Base-by-base conservation (phyloP, 1,139 yeast genomes). In the Yamadazyma membranifaciens region DNA sequence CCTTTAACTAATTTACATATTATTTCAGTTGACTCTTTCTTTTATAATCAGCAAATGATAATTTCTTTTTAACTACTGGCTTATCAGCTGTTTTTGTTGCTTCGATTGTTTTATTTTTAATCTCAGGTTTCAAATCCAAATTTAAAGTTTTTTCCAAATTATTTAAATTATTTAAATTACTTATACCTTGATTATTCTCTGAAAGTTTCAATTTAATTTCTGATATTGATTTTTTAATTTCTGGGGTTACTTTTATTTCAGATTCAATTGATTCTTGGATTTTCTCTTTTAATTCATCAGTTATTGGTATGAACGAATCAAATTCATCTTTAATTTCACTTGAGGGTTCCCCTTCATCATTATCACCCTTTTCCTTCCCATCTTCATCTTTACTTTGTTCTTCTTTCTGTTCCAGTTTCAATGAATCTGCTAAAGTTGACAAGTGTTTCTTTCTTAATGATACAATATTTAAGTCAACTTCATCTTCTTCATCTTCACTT, bases 1-100 rank as follows among this genome's bases (percentile, higher is more conserved):
- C 7, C 24, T 35, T 27, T 28, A 28, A 20, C 38, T 35, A 35
- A 28, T 28, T 20, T 35, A 35, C 37, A 34, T 34, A 27, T 24
- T 50, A 67, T 52, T 76, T 78, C 72, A 75, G 38, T 24, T 27
- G 33, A 12, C 37, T 80, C 60, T 82, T 83, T 66, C 80, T 83
- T 59, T 81, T 82, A 60, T 87, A 87, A 56, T 87, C 95, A 1
- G 95, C 95, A 62, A 87, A 82, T 28, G 91, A 83, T 45, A 87
- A 65, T 60, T 86, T 85, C 67, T 87, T 87, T 48, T 74, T 78
- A 9, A 67, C 59, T 49, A 54, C 60, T 6, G 52, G 54, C 32
- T 46, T 42, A 11, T 36, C 31, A 13, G 32, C 31, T n/a, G 9
- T n/a, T 52, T n/a, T 47, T 3, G 36, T 25, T 7, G 16, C 31